These are phyloP conservation scores for Pogostemon cablin DNA, from an alignment of 257 asterid species.

Conservation along the genomic window DNA sequence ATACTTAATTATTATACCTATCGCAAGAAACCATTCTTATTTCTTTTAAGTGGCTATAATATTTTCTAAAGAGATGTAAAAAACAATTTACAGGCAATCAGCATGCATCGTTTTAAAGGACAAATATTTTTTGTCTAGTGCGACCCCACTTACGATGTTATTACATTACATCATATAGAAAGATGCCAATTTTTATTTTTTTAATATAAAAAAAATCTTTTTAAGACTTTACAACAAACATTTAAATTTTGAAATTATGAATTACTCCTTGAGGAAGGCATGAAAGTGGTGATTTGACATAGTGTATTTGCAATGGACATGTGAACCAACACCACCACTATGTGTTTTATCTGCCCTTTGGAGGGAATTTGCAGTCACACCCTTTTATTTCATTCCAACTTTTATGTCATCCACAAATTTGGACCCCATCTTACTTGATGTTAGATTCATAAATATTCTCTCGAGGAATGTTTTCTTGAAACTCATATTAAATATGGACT, in stretches of 20 bases:
- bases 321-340: constrained; percentile 16
- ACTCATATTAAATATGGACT: too few relatives aligned
- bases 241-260: constrained; percentile 33
- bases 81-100: not conserved
- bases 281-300: constrained; percentile 9
- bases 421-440: too few relatives aligned
- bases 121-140: not conserved
- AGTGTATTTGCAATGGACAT: constrained; percentile 8
- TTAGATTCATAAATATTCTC: too few relatives aligned
- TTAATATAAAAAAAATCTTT: not conserved
- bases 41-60: not conserved
- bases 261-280: not conserved
- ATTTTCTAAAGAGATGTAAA: not conserved
- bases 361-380: constrained; percentile 12
- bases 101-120: not conserved
- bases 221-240: not conserved
- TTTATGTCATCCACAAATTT: not conserved
- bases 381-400: constrained; percentile 12
- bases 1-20: too few relatives aligned
- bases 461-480: too few relatives aligned
- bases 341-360: constrained; percentile 20
- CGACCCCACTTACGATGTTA: not conserved
- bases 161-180: not conserved
- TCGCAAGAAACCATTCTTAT: too few relatives aligned
- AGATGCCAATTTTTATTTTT: not conserved